Conservation (phyloP, 2,329 filamentous ascomycete genomes). For the Calonectria multiphialidica region DNA sequence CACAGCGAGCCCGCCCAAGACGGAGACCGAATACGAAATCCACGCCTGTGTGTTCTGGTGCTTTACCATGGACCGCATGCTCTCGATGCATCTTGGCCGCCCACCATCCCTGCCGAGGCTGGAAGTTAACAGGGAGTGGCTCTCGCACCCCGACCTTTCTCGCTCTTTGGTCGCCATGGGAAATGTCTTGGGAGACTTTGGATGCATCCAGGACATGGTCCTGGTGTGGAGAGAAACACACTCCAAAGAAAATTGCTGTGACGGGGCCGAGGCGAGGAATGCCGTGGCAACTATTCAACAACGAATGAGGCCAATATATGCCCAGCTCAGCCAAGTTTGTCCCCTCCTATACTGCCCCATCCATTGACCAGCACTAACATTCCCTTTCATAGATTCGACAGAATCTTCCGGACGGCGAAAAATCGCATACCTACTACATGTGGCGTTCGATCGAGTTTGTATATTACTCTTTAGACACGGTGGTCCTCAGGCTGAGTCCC, state of each 20-base stretch:
- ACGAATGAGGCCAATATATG: neutral
- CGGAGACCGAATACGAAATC: conserved; percentile 3
- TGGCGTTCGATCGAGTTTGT: conserved; percentile 5
- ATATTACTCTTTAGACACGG: conserved; percentile 6
- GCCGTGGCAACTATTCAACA: neutral
- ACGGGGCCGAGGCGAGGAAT: neutral
- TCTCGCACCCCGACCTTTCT: conserved; percentile 10
- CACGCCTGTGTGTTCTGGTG: conserved; percentile 12
- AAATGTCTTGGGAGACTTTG: conserved; percentile 11
- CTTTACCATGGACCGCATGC: conserved; percentile 3
- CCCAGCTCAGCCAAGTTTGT: conserved; percentile 2
- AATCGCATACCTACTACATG: neutral
- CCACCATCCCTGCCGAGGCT: conserved; percentile 4
- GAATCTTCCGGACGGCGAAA: neutral
- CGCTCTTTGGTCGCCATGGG: neutral
- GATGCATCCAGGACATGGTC: conserved; percentile 5
- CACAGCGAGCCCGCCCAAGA: neutral
- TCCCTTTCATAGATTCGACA: neutral
- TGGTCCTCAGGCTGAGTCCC: neutral
- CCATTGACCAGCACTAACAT: neutral
- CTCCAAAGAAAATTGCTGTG: neutral
- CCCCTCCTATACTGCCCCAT: neutral
- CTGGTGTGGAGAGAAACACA: neutral
- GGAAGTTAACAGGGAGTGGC: conserved; percentile 10
- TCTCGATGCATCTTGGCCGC: conserved; percentile 9